phyloP scores from a whole-genome alignment of 139 green algal genomes.

The Coelastrella sp. region DNA sequence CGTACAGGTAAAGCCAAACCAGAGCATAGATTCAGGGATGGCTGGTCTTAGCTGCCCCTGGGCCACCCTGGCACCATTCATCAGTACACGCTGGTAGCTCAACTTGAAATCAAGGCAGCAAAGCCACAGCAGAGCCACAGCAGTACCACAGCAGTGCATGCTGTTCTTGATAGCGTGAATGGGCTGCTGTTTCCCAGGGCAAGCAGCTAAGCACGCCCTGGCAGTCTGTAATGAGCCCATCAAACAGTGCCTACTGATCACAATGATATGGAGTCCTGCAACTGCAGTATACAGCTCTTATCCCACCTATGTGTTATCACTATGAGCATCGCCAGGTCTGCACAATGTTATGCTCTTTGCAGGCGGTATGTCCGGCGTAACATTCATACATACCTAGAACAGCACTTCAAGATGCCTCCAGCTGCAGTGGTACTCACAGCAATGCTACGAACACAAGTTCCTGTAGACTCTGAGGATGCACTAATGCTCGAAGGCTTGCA shows the following conservation, averaged over 20 bases:
- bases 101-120: too few species aligned
- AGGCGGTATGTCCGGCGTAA: constrained; percentile 55
- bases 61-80: too few species aligned
- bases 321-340: background rate
- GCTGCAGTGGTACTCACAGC: constrained; percentile 73
- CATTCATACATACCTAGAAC: constrained; percentile 68
- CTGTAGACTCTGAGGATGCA: background rate
- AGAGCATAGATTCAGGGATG: background rate
- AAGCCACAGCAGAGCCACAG: too few species aligned
- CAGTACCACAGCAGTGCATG: too few species aligned
- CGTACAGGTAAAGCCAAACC: constrained; percentile 51
- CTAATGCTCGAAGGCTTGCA: background rate
- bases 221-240: too few species aligned
- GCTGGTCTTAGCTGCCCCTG: too few species aligned
- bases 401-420: constrained; percentile 68
- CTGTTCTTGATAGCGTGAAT: too few species aligned
- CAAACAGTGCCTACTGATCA: background rate
- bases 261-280: background rate
- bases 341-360: background rate
- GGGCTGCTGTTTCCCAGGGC: too few species aligned
- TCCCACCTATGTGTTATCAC: too few species aligned
- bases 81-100: too few species aligned
- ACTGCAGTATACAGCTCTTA: too few species aligned
- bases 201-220: too few species aligned
- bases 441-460: constrained; percentile 50